A percentile compares a stretch with the other conserved stretches of the same genome.
Evolutionary conservation across 2,329 filamentous ascomycete species (phyloP).

Genomic region (Xylariales sp.): DNA sequence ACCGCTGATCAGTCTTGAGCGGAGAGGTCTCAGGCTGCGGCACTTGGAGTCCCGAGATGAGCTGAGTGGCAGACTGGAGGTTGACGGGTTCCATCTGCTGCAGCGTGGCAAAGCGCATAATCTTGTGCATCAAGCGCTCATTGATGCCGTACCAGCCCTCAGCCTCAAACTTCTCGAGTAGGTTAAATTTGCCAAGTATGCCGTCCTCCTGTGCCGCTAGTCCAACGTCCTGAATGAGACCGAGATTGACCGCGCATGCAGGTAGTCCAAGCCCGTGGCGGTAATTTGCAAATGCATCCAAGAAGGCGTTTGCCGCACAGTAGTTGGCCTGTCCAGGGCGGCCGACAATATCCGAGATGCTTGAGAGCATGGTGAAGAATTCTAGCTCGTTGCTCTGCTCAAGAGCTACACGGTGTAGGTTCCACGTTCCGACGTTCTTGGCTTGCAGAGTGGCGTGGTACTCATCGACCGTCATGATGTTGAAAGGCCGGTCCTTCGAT

Average conservation of each 20-base stretch:
- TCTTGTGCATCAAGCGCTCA: background rate
- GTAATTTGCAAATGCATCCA: slow-evolving; percentile 31
- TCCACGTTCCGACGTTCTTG: slow-evolving; percentile 25
- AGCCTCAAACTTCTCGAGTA: background rate
- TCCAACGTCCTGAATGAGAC: slow-evolving; percentile 15
- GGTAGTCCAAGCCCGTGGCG: slow-evolving; percentile 19
- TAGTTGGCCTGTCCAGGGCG: slow-evolving; percentile 32
- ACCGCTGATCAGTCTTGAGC: background rate
- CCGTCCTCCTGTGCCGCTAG: slow-evolving; percentile 4
- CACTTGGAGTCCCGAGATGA: background rate
- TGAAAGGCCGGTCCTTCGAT: background rate
- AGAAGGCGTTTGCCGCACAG: slow-evolving; percentile 34
- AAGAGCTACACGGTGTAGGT: slow-evolving; percentile 18
- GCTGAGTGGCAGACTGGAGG: background rate
- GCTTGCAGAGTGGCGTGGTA: slow-evolving; percentile 17
- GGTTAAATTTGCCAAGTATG: too few relatives aligned
- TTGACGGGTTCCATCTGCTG: background rate
- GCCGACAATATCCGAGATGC: slow-evolving; percentile 16
- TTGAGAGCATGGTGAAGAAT: slow-evolving; percentile 20
- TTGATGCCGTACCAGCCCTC: background rate
- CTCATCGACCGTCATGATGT: slow-evolving; percentile 5
- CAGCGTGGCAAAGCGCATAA: background rate
- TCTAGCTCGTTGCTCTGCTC: slow-evolving; percentile 12
- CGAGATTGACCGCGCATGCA: slow-evolving; percentile 28
- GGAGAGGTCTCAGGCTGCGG: background rate